A percentile compares a stretch with the other conserved stretches of the same genome.
Evolutionary conservation across 495 filamentous ascomycete species (phyloP).

Genomic region (Lichina pygmaea): DNA sequence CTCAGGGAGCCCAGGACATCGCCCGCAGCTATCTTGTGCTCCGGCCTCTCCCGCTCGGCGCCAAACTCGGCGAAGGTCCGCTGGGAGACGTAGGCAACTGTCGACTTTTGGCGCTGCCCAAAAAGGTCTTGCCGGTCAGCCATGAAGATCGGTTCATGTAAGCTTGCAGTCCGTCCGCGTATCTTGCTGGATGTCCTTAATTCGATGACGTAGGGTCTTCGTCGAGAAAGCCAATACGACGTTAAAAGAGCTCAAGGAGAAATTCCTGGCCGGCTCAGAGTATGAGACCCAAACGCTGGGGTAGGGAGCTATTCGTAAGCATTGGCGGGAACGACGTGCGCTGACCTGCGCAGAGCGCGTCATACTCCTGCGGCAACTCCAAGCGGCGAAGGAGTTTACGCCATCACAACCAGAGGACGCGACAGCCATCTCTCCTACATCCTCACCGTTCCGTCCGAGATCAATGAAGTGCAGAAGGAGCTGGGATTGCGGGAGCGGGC

Average conservation of each 20-base stretch:
- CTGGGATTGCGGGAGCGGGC: slow-evolving; percentile 48
- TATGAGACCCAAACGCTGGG: slow-evolving; percentile 60
- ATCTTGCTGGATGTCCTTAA: not conserved
- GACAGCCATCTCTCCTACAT: slow-evolving; percentile 61
- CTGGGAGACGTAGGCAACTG: slow-evolving; percentile 37
- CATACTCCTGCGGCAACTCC: slow-evolving; percentile 43
- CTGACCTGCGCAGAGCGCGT: slow-evolving; percentile 20
- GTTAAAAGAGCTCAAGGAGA: slow-evolving; percentile 44
- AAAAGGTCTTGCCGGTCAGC: slow-evolving; percentile 59
- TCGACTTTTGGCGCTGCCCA: slow-evolving; percentile 55
- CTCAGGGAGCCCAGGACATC: slow-evolving; percentile 42
- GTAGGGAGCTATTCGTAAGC: slow-evolving; percentile 4
- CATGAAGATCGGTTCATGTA: slow-evolving; percentile 44
- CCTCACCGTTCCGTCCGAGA: slow-evolving; percentile 44
- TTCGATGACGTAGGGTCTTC: slow-evolving; percentile 19
- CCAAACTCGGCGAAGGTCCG: slow-evolving; percentile 33
- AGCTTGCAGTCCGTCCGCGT: not conserved
- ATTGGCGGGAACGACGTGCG: not conserved
- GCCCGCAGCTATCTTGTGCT: slow-evolving; percentile 63
- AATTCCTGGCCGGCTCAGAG: slow-evolving; percentile 34
- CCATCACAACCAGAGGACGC: slow-evolving; percentile 42
- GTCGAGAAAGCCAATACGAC: slow-evolving; percentile 50
- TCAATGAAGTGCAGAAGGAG: slow-evolving; percentile 48
- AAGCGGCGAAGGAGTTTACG: slow-evolving; percentile 69
- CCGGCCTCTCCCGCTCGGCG: slow-evolving; percentile 42